Base-by-base conservation (phyloP, 1,139 yeast genomes). In the Scheffersomyces titani region DNA sequence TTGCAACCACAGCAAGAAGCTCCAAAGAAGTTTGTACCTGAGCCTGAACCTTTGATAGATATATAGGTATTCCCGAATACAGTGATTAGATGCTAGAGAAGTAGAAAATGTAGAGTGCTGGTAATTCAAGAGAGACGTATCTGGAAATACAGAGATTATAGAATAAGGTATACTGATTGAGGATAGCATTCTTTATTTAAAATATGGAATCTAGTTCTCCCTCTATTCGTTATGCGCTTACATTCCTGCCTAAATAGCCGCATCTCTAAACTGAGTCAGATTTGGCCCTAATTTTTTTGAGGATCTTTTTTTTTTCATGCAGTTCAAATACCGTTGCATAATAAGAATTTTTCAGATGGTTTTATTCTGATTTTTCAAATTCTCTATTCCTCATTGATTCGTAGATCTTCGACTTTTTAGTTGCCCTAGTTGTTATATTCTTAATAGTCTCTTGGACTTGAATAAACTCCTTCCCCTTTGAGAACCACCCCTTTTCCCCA, bases 41-140 rank as follows among this genome's bases (percentile, higher is more conserved):
- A 71, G 54, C 74, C 77, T 19, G 80, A 76, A 56, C 77, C 80
- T 24, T 69, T 76, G 59, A 76, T 76, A 60, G 80, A 76, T 55
- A 65, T 76, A 52, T 76, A 67, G 54, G 19, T 11, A 16, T 30
- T 11, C 3, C 9, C 3, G 40, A 30, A 30, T 11, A 5, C 40
- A 24, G 30, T 24, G 40, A 30, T 30, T 30, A 30, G 16, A 30
- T 30, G 13, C 2, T 30, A 7, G 6, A 24, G 40, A 30, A 30
- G 16, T 30, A 22, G 24, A 22, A 5, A 22, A 22, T 22, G 24
- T 22, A 22, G 24, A n/a, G n/a, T n/a, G n/a, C n/a, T n/a, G n/a
- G n/a, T n/a, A n/a, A n/a, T n/a, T n/a, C n/a, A n/a, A n/a, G n/a
- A n/a, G n/a, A n/a, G n/a, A n/a, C n/a, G n/a, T n/a, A n/a, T n/a